phyloP scores from a whole-genome alignment of 2,329 filamentous ascomycete species.

The Fusarium humuli region DNA sequence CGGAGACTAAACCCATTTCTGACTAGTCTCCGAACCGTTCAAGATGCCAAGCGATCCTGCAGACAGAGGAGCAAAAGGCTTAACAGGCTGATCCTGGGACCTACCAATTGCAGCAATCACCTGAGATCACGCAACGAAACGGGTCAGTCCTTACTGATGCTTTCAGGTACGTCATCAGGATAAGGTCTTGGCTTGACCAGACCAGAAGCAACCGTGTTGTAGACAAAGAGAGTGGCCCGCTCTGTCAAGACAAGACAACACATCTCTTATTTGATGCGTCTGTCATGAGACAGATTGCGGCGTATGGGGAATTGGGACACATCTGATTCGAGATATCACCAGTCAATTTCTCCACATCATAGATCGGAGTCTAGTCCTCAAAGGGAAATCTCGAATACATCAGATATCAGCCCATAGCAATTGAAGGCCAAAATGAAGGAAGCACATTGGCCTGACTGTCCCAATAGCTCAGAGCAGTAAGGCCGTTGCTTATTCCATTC shows the following conservation, averaged over 20 bases:
- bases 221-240: accelerated
- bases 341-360: neutral
- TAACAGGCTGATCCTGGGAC: neutral
- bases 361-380: conserved; percentile 45
- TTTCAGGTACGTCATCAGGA: neutral
- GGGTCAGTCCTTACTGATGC: neutral
- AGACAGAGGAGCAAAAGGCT: neutral
- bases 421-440: neutral
- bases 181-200: too few species aligned
- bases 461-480: neutral
- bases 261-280: neutral
- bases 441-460: neutral
- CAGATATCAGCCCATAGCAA: conserved; percentile 26
- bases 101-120: neutral
- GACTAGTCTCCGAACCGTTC: conserved; percentile 38
- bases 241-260: too few species aligned
- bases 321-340: neutral
- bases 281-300: too few species aligned
- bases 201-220: accelerated
- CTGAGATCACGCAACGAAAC: neutral
- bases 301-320: neutral
- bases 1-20: conserved; percentile 50
- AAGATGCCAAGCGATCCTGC: neutral
- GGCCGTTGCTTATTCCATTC: neutral
- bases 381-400: conserved; percentile 12